These are phyloP conservation scores for Penicillium thymicola DNA, from an alignment of 2,329 filamentous ascomycete species.

Conservation along the genomic window DNA sequence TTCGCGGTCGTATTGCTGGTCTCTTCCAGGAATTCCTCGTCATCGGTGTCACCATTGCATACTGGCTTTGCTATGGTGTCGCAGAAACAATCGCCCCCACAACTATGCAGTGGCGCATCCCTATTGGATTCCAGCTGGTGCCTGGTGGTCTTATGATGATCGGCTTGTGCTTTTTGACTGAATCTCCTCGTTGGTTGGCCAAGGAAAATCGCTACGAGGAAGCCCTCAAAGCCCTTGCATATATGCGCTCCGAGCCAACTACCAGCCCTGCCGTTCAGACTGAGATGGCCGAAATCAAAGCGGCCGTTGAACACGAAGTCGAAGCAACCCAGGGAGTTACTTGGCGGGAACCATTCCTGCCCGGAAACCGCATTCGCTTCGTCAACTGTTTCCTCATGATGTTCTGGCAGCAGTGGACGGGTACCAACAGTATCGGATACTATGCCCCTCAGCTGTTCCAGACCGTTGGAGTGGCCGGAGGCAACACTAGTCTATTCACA, in stretches of 20 bases:
- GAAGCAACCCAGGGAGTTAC: constrained; percentile 59
- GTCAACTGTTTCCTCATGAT: constrained; percentile 71
- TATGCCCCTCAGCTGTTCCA: constrained; percentile 47
- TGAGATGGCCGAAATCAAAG: constrained; percentile 80
- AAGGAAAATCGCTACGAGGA: constrained; percentile 67
- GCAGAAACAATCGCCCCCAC: constrained; percentile 33
- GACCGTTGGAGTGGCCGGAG: constrained; percentile 69
- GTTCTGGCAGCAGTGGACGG: constrained; percentile 72
- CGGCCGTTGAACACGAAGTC: constrained; percentile 69
- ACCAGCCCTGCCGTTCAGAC: constrained; percentile 72
- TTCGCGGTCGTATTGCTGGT: constrained; percentile 56
- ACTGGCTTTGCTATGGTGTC: constrained; percentile 54
- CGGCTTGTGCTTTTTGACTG: constrained; percentile 63
- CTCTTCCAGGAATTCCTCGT: constrained; percentile 58
- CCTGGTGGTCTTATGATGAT: constrained; percentile 57
- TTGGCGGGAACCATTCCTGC: constrained; percentile 61
- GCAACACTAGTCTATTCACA: constrained; percentile 78
- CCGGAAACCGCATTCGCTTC: constrained; percentile 60
- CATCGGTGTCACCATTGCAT: constrained; percentile 36
- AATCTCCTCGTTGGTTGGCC: constrained; percentile 82
- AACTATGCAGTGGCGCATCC: constrained; percentile 63
- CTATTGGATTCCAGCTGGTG: constrained; percentile 73
- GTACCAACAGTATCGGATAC: constrained; percentile 80
- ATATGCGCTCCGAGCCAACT: constrained; percentile 68
- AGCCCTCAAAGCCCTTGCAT: constrained; percentile 61